Base-by-base conservation (phyloP, 2,329 filamentous ascomycete species). In the Zymoseptoria tritici region DNA sequence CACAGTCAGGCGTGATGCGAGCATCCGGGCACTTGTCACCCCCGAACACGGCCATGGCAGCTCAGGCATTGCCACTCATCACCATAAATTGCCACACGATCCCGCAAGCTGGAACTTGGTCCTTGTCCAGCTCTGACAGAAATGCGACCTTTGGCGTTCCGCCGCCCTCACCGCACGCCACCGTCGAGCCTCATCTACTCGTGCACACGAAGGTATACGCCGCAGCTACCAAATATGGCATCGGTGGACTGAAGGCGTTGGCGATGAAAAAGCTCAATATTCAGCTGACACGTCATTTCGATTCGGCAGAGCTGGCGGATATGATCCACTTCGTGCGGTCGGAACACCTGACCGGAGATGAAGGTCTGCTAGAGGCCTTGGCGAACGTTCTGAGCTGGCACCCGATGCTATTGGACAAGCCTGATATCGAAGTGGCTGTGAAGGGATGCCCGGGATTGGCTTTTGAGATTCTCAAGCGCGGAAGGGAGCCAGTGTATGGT, bases 311-410 rank as follows among this genome's bases (percentile, higher is more conserved):
- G 46, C 66, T 75, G 13, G 61, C 69, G 7, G 63, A 66, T n/a
- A 68, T 71, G 0, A 70, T 72, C 5, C 61, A 67, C 22, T 53
- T 69, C 9, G 61, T 68, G 1, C 73, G 70, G 42, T 66, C 60
- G 9, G 66, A 64, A 0, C 72, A 71, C 7, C 67, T 65, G 1
- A 61, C 68, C 9, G 9, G 60, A 1, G 69, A 73, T 57, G 70
- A 68, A n/a, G 70, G 66, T 8, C 62, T 75, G 58, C 65, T 72
- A 13, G 68, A 74, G 52, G 61, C 66, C 4, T 67, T 73, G 4
- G 60, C 64, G 9, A 59, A 68, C 11, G 71, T 62, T 0, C 63
- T 74, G 5, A 57, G 64, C 1, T 61, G 64, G 59, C 67, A 68
- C 53, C 58, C 66, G 24, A 36, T 58, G 2, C 57, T 71, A 22